phyloP scores from a whole-genome alignment of 305 asterid species.

The Rubia peregrina region DNA sequence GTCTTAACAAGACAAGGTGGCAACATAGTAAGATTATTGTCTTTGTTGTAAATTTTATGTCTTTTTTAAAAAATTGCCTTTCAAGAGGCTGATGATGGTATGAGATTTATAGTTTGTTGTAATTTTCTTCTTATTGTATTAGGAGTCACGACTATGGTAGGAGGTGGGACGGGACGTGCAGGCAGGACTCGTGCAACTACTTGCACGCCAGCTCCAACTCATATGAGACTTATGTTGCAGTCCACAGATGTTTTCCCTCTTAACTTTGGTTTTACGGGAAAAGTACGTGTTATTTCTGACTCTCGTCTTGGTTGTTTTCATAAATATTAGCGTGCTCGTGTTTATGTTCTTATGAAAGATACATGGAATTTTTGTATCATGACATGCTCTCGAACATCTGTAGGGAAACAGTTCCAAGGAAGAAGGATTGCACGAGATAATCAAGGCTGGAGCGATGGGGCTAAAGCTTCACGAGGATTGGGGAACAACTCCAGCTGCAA shows the following conservation, averaged over 20 bases:
- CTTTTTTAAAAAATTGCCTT: not conserved
- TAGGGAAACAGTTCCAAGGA: slow-evolving; percentile 75
- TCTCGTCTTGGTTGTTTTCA: not conserved
- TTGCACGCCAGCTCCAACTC: slow-evolving; percentile 81
- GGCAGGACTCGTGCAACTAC: slow-evolving; percentile 94
- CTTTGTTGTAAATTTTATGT: not conserved
- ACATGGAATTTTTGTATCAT: not conserved
- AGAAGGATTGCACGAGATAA: slow-evolving; percentile 68
- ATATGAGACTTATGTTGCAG: slow-evolving; percentile 88
- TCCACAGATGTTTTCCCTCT: slow-evolving; percentile 85
- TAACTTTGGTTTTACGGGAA: slow-evolving; percentile 95
- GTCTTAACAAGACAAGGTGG: not conserved
- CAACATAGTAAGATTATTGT: not conserved
- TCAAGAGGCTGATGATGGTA: not conserved
- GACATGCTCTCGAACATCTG: slow-evolving; percentile 14
- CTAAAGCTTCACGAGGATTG: slow-evolving; percentile 98
- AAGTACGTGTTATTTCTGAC: slow-evolving; percentile 33
- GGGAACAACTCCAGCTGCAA: slow-evolving; percentile 97
- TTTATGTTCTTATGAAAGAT: not conserved
- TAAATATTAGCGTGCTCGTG: too few species aligned
- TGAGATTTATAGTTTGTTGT: not conserved
- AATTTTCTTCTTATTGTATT: not conserved
- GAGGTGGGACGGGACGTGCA: slow-evolving; percentile 98
- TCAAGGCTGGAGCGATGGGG: slow-evolving; percentile 97
- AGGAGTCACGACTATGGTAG: slow-evolving; percentile 87